Percentiles rank a stretch among this genome's conserved stretches.
Conservation (phyloP, 495 filamentous ascomycete genomes). For the Penicillium coffeae region DNA sequence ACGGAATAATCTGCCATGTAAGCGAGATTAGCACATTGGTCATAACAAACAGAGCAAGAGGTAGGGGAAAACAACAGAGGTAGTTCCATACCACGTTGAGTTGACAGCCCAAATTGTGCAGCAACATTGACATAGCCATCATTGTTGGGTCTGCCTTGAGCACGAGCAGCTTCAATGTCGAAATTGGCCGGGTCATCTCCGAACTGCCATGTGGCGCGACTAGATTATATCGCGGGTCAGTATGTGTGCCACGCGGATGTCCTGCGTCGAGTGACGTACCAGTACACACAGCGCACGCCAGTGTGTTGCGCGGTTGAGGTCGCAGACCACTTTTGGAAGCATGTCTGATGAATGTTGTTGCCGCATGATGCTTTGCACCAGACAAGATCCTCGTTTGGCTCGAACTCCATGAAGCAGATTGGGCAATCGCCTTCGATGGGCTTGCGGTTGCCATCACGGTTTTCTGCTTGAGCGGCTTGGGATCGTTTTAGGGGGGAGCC, state of each 20-base stretch:
- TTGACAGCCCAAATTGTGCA: slow-evolving; percentile 55
- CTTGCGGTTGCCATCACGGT: slow-evolving; percentile 51
- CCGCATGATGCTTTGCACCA: slow-evolving; percentile 73
- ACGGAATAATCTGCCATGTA: slow-evolving; percentile 33
- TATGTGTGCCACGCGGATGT: no score
- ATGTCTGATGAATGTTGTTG: slow-evolving; percentile 71
- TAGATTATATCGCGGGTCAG: slow-evolving; percentile 11
- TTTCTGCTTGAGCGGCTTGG: slow-evolving; percentile 13
- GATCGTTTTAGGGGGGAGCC: slow-evolving; percentile 29
- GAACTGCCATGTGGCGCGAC: slow-evolving; percentile 58
- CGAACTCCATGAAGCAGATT: slow-evolving; percentile 72
- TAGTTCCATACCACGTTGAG: slow-evolving; percentile 45
- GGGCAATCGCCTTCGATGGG: slow-evolving; percentile 71
- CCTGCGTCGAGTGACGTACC: no score
- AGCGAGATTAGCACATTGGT: slow-evolving; percentile 8
- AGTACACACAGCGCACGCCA: slow-evolving; percentile 64
- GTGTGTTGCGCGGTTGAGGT: slow-evolving; percentile 40
- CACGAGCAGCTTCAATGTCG: slow-evolving; percentile 41
- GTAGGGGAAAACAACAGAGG: slow-evolving; percentile 21
- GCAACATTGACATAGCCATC: slow-evolving; percentile 70
- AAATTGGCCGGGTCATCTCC: slow-evolving; percentile 38
- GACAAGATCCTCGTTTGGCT: slow-evolving; percentile 50
- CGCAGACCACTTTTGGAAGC: slow-evolving; percentile 67
- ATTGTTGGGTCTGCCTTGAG: slow-evolving; percentile 29
- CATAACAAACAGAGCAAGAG: background rate